Base-by-base conservation (phyloP, 2,329 filamentous ascomycete species). In the Phialophora tarda region DNA sequence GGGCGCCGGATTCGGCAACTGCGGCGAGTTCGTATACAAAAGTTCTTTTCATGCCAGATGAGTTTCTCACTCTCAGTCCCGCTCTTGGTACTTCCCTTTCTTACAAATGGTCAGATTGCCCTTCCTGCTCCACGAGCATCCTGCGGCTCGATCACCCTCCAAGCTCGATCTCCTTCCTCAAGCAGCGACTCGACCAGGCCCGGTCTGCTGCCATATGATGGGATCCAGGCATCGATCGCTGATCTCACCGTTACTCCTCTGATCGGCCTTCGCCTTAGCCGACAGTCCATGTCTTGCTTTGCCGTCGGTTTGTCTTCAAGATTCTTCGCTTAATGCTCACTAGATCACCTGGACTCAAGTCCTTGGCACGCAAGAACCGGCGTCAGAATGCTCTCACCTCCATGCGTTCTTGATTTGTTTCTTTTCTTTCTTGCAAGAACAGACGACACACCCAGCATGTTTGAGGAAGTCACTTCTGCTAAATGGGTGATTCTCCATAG, bases 401-500 rank as follows among this genome's bases (percentile, higher is more conserved):
- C 44, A 23, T 53, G 64, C 59, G 66, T 66, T 73, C 66, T 72
- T 65, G 54, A 71, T 69, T 65, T 71, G 56, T 65, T 70, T 56
- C 32, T 47, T 70, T 71, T 71, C 63, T 68, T 72, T 72, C 73
- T 79, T 80, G 79, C 78, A 69, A 81, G 77, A 80, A 30, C 30
- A 61, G 75, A 74, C 62, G 61, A 71, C 34, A 26, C 5, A 12
- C 44, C 79, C 79, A 79, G 78, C 76, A 73, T 77, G 80, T 81
- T 81, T 82, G 80, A 82, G 79, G 79, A 76, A 78, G 74, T 74
- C 77, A 78, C 76, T 78, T 78, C 72, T 58, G 17, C 70, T 65
- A 67, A 65, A 69, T 80, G 78, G 73, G 73, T 81, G 79, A 77
- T 74, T 77, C 77, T 79, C 79, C 79, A 82, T 82, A 81, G 78